Conservation (phyloP, 169 alveolate species). For the Plasmodium billcollinsi region DNA sequence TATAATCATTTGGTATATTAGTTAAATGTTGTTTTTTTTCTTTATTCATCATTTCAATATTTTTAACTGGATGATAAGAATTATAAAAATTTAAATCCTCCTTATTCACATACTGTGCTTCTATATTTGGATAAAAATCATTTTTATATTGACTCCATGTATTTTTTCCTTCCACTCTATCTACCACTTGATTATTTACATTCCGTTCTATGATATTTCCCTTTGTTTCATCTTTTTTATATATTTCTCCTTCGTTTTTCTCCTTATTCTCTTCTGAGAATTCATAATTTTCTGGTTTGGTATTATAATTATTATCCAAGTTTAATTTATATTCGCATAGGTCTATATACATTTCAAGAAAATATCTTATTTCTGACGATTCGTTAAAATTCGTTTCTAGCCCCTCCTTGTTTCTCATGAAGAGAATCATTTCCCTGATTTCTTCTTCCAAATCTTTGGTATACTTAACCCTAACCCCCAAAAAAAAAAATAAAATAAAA, state of each 20-base stretch:
- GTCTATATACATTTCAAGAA: slow-evolving; percentile 75
- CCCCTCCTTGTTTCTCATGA: slow-evolving; percentile 68
- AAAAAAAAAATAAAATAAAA: neutral
- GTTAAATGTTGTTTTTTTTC: slow-evolving; percentile 50
- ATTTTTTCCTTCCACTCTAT: slow-evolving; percentile 1
- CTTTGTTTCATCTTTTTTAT: neutral
- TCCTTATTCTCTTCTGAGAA: neutral
- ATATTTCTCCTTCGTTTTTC: neutral
- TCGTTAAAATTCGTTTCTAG: slow-evolving; percentile 64
- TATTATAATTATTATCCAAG: slow-evolving; percentile 58
- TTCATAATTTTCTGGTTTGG: slow-evolving; percentile 76
- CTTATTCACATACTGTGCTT: slow-evolving; percentile 62
- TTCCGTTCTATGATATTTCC: neutral
- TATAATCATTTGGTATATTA: slow-evolving; percentile 61
- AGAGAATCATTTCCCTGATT: slow-evolving; percentile 58
- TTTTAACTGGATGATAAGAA: slow-evolving; percentile 33
- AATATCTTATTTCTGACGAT: slow-evolving; percentile 55
- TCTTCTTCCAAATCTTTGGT: slow-evolving; percentile 73
- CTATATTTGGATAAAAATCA: slow-evolving; percentile 66
- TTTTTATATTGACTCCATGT: slow-evolving; percentile 75
- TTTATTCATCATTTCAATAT: slow-evolving; percentile 25
- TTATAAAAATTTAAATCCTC: slow-evolving; percentile 36
- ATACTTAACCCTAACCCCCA: slow-evolving; percentile 33
- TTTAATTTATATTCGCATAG: slow-evolving; percentile 73
- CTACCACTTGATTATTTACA: neutral